phyloP scores from a whole-genome alignment of 257 asterid species.

The Lycium barbarum region DNA sequence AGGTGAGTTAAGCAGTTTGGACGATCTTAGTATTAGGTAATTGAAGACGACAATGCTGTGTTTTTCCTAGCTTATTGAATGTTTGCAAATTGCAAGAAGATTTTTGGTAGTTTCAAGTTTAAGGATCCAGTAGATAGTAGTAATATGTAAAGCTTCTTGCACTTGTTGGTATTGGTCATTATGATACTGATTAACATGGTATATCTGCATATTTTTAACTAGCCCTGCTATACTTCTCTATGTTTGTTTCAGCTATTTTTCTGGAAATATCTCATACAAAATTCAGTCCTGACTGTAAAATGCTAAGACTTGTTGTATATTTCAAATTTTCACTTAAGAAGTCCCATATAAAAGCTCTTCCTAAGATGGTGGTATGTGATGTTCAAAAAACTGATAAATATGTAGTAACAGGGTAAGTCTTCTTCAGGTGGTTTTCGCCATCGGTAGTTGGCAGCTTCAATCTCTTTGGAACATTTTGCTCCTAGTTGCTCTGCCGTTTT shows the following conservation, averaged over 20 bases:
- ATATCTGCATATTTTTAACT: neutral
- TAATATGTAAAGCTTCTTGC: neutral
- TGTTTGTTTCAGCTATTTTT: neutral
- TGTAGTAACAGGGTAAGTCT: constrained; percentile 36
- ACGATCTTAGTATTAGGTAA: neutral
- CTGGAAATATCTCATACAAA: neutral
- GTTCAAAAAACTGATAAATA: too few relatives aligned
- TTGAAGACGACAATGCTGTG: neutral
- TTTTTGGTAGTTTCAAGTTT: neutral
- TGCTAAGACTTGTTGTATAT: too few relatives aligned
- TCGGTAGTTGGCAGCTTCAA: neutral
- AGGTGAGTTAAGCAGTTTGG: constrained; percentile 8
- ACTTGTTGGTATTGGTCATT: too few relatives aligned
- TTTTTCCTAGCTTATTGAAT: neutral
- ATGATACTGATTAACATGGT: neutral
- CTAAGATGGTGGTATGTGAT: too few relatives aligned
- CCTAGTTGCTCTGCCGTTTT: constrained; percentile 35
- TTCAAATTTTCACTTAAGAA: too few relatives aligned
- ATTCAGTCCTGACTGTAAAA: too few relatives aligned
- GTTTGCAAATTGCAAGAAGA: neutral
- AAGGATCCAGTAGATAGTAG: neutral
- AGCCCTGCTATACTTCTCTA: neutral
- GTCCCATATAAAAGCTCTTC: too few relatives aligned
- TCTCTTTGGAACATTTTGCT: too few relatives aligned
- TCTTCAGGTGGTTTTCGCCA: too few relatives aligned